Conservation (phyloP, 768 basidiomycete species). For the Termitomyces sp. region DNA sequence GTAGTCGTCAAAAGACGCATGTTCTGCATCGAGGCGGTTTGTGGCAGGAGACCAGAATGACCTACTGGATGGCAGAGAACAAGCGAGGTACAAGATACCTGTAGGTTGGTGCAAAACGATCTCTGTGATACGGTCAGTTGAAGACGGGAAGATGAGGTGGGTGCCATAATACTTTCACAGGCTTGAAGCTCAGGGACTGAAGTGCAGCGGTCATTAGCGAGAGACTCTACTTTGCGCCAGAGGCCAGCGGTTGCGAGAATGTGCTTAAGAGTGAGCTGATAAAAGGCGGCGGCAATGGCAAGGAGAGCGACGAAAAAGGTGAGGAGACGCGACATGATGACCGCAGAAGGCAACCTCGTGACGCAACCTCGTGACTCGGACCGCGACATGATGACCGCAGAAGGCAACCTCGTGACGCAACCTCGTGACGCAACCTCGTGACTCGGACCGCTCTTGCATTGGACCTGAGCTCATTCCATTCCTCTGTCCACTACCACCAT, state of each 20-base stretch:
- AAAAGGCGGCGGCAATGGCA: constrained; percentile 37
- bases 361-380: too few species aligned
- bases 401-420: not conserved
- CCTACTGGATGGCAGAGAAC: constrained; percentile 45
- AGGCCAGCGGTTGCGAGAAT: constrained; percentile 35
- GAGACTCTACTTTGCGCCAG: constrained; percentile 34
- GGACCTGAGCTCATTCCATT: not conserved
- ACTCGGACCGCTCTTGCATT: too few species aligned
- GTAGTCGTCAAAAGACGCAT: constrained; percentile 40
- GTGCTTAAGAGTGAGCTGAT: constrained; percentile 43
- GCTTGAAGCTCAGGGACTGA: constrained; percentile 50
- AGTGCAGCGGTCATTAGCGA: constrained; percentile 46
- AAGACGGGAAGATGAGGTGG: not conserved
- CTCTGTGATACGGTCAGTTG: constrained; percentile 29
- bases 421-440: not conserved
- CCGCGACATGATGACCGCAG: constrained; percentile 6
- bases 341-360: not conserved
- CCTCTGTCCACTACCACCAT: constrained; percentile 12
- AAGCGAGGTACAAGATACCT: constrained; percentile 58
- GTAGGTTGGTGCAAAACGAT: constrained; percentile 51
- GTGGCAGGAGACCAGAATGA: constrained; percentile 47
- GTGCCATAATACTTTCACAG: constrained; percentile 52
- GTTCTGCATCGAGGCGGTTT: constrained; percentile 23
- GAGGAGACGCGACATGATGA: constrained; percentile 18
- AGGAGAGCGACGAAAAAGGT: constrained; percentile 27